Evolutionary conservation across 495 filamentous ascomycete species (phyloP), one percentile per base, ranked within the genome.

Genomic region (Xylaria grammica): DNA sequence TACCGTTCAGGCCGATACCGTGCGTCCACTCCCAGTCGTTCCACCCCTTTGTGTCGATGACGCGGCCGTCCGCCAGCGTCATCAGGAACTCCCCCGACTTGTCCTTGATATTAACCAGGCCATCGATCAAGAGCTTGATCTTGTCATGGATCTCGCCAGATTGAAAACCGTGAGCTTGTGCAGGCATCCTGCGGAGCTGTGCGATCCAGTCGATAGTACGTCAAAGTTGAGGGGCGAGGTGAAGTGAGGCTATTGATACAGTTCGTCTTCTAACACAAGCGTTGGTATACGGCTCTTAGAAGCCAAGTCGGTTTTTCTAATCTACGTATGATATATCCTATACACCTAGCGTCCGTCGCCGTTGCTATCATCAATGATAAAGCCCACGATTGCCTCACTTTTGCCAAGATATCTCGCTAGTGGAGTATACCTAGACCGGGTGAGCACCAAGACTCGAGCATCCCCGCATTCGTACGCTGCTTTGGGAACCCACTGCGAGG

Each of bases 41-140:
- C 90, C 89, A 92, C 44, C 87, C 89, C 74, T 92, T 92, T 19
- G 90, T 92, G 70, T 92, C 90, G 64, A 92, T 91, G 34, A 91
- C 77, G 27, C 90, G 85, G 36, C 89, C 90, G 65, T 91, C 89
- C 8, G 79, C 72, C 20, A 92, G 80, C 19, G 75, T 83, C 29
- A 91, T 74, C 10, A 91, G 82, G 75, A 90, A 92, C 69, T 87
- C 77, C 27, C 90, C 90, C 0, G 87, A 88, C 10, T 77, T 79
- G 74, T 92, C 90, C 69, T 82, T 84, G 74, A 91, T 91, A 73
- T 89, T 86, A 64, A 91, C 77, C 11, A 92, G 81, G 53, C 87
- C 89, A 66, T 86, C 67, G 67, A 90, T 91, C 10, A 92, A 76
- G 17, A 85, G 79, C 32, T 83, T 76, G 69, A 91, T 85, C 32